These are phyloP conservation scores for Trichomonas vaginalis DNA, from an alignment of 208 protist species.

Conservation along the genomic window DNA sequence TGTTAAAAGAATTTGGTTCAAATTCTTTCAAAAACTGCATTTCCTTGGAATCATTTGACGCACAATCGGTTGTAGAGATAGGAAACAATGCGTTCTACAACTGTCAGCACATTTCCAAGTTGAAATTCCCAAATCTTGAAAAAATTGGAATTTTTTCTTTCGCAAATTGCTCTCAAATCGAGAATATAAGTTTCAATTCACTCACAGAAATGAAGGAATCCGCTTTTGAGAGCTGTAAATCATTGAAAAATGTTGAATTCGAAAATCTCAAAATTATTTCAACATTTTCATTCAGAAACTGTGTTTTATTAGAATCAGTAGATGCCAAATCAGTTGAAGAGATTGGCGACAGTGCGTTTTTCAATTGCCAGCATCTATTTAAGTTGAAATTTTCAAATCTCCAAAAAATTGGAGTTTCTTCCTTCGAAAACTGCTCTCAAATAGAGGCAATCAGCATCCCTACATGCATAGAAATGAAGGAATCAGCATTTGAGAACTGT, in stretches of 20 bases:
- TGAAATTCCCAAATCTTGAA: background rate
- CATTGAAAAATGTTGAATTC: background rate
- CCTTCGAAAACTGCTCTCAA: too few species aligned
- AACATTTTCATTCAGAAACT: background rate
- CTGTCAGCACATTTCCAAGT: background rate
- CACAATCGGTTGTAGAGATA: background rate
- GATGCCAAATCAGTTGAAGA: too few species aligned
- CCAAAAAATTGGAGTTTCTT: too few species aligned
- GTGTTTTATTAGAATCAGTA: background rate
- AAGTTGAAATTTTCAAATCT: too few species aligned
- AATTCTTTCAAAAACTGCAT: background rate
- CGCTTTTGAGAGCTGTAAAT: background rate
- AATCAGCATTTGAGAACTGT: background rate
- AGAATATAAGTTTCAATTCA: background rate
- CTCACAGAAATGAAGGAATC: background rate
- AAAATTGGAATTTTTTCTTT: too few species aligned
- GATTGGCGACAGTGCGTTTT: too few species aligned
- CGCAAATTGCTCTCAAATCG: background rate
- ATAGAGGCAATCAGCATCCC: background rate
- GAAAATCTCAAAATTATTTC: background rate
- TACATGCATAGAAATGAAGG: background rate
- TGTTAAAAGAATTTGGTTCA: background rate
- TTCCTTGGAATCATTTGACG: background rate
- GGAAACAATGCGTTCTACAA: background rate
- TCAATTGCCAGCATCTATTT: too few species aligned